Base-by-base conservation (phyloP, 768 basidiomycete species). In the Boletus reticuloceps region DNA sequence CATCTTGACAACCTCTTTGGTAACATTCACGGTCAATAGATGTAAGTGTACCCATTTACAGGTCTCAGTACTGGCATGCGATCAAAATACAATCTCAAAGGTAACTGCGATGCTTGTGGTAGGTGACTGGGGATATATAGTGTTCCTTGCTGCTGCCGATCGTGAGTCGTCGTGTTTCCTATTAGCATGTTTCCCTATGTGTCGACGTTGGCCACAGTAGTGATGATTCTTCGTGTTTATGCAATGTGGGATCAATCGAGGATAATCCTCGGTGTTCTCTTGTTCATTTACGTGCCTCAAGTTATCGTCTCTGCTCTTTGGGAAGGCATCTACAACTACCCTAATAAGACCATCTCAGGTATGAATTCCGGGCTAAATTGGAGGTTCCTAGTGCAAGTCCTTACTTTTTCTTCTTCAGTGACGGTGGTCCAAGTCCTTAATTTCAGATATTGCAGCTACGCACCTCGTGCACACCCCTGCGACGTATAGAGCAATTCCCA, bases 141-240 rank as follows among this genome's bases (percentile, higher is more conserved):
- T 56, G 5, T 62, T 63, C 11, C 29, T 55, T 1, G 45, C 32
- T 13, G 52, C 57, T 22, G 50, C 54, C 12, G 55, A 63, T 49
- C 14, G 62, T 63, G 48, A 54, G 60, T 45, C 12, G 1, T 2
- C 17, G n/a, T 8, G 34, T 12, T 16, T 7, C 14, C 4, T 20
- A 20, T 11, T 1, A 6, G 19, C 20, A 31, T 31, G 0, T 8
- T 13, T 27, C 38, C 22, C 10, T n/a, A 4, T 7, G 27, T 16
- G 25, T 20, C 44, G 20, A 60, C 3, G 22, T 19, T 25, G n/a
- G 6, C 16, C 14, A 31, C 20, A 63, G 61, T 63, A 12, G 34
- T 63, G 31, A 63, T 63, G 61, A 44, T 63, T 11, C 37, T 63
- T 4, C 62, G 62, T 9, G 51, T 63, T 3, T 62, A 59, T 41